These are phyloP conservation scores for Alternaria sp. DNA, from an alignment of 2,329 filamentous ascomycete species.

Conservation along the genomic window DNA sequence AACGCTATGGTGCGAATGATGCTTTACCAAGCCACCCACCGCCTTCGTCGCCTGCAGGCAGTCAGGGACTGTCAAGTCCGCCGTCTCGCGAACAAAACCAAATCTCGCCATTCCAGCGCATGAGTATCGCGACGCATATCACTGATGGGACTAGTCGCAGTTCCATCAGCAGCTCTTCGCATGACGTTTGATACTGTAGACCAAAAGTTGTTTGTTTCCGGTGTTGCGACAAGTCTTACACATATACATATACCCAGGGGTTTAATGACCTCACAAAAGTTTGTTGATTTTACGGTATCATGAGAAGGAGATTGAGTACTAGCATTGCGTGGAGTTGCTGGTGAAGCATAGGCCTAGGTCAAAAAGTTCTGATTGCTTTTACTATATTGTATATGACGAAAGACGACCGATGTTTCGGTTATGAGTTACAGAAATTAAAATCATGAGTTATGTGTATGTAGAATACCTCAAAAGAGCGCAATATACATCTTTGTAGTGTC, in stretches of 20 bases:
- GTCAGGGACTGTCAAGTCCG: conserved; percentile 34
- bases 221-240: conserved; percentile 8
- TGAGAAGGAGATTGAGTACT: not conserved
- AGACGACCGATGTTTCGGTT: not conserved
- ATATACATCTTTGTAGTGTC: not conserved
- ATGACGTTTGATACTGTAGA: conserved; percentile 27
- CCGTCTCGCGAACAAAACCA: conserved; percentile 37
- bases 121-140: conserved; percentile 44
- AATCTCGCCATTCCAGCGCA: conserved; percentile 40
- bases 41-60: conserved; percentile 30
- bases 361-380: not conserved
- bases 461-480: not conserved
- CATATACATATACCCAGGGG: conserved; percentile 9
- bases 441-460: not conserved
- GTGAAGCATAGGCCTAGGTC: not conserved
- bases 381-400: not conserved
- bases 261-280: conserved; percentile 10
- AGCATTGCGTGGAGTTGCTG: conserved; percentile 8
- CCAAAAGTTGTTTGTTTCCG: conserved; percentile 12
- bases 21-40: conserved; percentile 15
- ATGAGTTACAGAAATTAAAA: not conserved
- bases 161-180: conserved; percentile 44
- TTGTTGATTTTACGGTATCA: not conserved
- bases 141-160: conserved; percentile 47
- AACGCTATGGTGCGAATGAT: conserved; percentile 53